These are phyloP conservation scores for Cercospora sp. DNA, from an alignment of 2,329 filamentous ascomycete species.

Conservation along the genomic window DNA sequence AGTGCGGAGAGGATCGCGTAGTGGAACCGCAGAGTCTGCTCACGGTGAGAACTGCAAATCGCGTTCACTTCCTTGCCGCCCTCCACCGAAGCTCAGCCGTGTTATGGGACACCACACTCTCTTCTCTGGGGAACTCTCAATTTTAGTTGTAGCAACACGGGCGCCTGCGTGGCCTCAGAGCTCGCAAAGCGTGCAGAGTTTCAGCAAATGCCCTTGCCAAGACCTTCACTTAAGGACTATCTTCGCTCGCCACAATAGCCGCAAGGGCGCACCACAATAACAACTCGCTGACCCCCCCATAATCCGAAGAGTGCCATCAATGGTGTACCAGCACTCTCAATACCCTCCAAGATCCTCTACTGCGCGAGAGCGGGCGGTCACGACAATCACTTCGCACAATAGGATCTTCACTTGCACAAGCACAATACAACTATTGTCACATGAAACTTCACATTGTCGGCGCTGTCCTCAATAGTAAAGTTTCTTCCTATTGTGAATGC, in stretches of 20 bases:
- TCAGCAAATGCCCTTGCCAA: not conserved
- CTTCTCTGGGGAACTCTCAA: not conserved
- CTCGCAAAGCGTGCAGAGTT: not conserved
- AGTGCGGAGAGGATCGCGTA: not conserved
- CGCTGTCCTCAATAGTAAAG: not conserved
- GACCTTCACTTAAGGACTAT: not conserved
- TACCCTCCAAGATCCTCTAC: not conserved
- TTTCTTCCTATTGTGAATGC: not conserved
- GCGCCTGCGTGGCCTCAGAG: not conserved
- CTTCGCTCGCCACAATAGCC: not conserved
- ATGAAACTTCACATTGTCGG: slow-evolving; percentile 1
- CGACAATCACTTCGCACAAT: slow-evolving; percentile 5
- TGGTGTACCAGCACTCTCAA: not conserved
- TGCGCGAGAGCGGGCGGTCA: not conserved
- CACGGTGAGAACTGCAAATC: not conserved
- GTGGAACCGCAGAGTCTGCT: not conserved
- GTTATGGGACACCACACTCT: not conserved
- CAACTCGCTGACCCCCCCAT: not conserved
- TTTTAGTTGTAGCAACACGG: not conserved
- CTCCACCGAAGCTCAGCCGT: not conserved
- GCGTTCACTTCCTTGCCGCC: not conserved
- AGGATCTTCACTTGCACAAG: not conserved
- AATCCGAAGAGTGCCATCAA: not conserved
- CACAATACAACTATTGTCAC: not conserved
- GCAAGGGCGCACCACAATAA: not conserved